Base-by-base conservation (phyloP, 257 asterid genomes). In the Nicotiana knightiana region DNA sequence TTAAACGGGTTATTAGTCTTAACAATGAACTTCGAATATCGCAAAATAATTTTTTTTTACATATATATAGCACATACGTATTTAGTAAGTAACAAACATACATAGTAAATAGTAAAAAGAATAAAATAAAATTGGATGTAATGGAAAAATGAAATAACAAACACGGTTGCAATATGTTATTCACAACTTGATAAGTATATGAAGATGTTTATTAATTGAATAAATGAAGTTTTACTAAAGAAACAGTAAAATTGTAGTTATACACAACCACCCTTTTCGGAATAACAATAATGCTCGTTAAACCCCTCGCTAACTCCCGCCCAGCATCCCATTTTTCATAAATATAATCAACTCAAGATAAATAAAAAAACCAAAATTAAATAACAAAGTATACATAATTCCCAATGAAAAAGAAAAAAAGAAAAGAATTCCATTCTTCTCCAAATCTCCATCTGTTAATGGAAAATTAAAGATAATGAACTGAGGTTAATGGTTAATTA, bases 341-440 rank as follows among this genome's bases (percentile, higher is more conserved):
- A 73, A 73, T 73, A 64, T 48, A 73, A 73, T 73, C 62, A 48
- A 48, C 43, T 73, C 43, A 73, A 73, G 51, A 73, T 73, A 73
- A 73, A 5, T 39, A 48, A 73, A 43, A 39, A 71, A 48, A 24
- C 48, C 79, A 73, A 73, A 70, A 73, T 48, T 73, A 73, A 73
- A 73, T 26, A 73, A 73, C 79, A 48, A 73, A 73, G 79, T 73
- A 48, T 73, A 73, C 79, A 73, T 73, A 73, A 73, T 73, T 73
- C 58, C 18, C 58, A 53, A 53, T 53, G 6, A 9, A 43, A 43
- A 71, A 46, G 5, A 58, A 21, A 71, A 48, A 67, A 62, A 71
- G 48, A 73, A 43, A 71, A 11, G 79, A 73, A 73, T 70, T 73
- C 43, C 26, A 4, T 24, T 61, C 33, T 64, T 12, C 66, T 61